Percentiles rank a stretch among this genome's conserved stretches.
These are phyloP conservation scores for Pseudogymnoascus sp. DNA, from an alignment of 2,329 filamentous ascomycete genomes.

Conservation along the genomic window DNA sequence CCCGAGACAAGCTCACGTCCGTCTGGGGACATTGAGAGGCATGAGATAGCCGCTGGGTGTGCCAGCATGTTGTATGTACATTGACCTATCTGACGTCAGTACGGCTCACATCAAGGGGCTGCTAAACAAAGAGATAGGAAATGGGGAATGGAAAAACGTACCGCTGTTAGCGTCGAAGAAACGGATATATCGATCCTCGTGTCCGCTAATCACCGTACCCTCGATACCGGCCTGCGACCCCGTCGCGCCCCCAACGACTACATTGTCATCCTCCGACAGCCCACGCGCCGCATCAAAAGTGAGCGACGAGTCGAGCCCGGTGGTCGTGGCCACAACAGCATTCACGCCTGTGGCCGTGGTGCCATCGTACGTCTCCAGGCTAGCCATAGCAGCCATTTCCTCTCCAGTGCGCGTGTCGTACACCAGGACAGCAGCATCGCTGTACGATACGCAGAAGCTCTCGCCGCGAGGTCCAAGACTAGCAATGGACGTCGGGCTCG, in stretches of 20 bases:
- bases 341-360: constrained; percentile 80
- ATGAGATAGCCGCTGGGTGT: constrained; percentile 87
- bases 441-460: constrained; percentile 87
- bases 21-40: constrained; percentile 84
- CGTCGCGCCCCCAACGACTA: constrained; percentile 70
- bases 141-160: constrained; percentile 44
- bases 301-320: constrained; percentile 64
- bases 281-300: constrained; percentile 55
- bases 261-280: constrained; percentile 65
- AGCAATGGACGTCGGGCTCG: constrained; percentile 87
- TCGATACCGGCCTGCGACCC: constrained; percentile 72
- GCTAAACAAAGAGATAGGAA: no score
- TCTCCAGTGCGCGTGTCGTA: constrained; percentile 91
- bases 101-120: neutral
- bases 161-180: constrained; percentile 99
- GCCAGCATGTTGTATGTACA: constrained; percentile 99
- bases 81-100: constrained; percentile 59
- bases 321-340: constrained; percentile 78
- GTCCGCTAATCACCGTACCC: constrained; percentile 89
- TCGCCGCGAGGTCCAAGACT: constrained; percentile 76
- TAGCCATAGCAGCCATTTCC: constrained; percentile 87
- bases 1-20: constrained; percentile 91
- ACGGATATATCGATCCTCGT: constrained; percentile 91
- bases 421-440: constrained; percentile 81
- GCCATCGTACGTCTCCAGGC: constrained; percentile 86